Base-by-base conservation (phyloP, 1,284 basidiomycete genomes). In the Lignosus rhinocerotis region DNA sequence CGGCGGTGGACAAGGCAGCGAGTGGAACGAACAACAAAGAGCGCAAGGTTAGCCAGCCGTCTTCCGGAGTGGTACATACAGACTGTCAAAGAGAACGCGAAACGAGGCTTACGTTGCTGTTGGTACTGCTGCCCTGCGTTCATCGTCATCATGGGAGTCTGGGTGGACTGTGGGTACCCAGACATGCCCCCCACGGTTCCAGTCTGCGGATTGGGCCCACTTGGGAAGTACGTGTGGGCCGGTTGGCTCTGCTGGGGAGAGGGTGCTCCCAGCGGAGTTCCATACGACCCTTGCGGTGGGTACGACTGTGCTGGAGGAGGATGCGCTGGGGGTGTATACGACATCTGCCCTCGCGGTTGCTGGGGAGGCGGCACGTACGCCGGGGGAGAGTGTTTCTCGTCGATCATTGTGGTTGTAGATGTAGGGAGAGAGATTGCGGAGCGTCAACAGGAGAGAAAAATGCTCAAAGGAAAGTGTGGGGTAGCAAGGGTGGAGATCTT, bases 111-210 rank as follows among this genome's bases (percentile, higher is more conserved):
- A 64, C 63, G 51, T 55, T 62, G 56, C 9, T 64, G 58, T 45
- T 64, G 63, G 45, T 64, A 64, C 39, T 61, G 55, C 53, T 57
- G 53, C 32, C 61, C 61, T 2, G 55, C 44, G 19, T 31, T 32
- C 0, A 53, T 44, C 36, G 41, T 39, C 56, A 60, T 53, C 49
- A 45, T 47, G 4, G n/a, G 43, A 16, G 42, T 30, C 10, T 31
- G 12, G n/a, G 32, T 34, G 7, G 44, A 32, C 12, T 38, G 49
- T 10, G 49, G 46, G 33, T 58, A 58, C 14, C 45, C 56, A 12
- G 43, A 6, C 44, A 36, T 32, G 42, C 48, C 39, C 14, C 56
- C 56, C 31, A 48, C 38, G 14, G 45, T 38, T 2, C 56, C 51
- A 46, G 25, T 16, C 45, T 30, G 25, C 45, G 16, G 19, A 33